phyloP scores from a whole-genome alignment of 2,329 filamentous ascomycete species.

The Aureobasidium melanogenum region DNA sequence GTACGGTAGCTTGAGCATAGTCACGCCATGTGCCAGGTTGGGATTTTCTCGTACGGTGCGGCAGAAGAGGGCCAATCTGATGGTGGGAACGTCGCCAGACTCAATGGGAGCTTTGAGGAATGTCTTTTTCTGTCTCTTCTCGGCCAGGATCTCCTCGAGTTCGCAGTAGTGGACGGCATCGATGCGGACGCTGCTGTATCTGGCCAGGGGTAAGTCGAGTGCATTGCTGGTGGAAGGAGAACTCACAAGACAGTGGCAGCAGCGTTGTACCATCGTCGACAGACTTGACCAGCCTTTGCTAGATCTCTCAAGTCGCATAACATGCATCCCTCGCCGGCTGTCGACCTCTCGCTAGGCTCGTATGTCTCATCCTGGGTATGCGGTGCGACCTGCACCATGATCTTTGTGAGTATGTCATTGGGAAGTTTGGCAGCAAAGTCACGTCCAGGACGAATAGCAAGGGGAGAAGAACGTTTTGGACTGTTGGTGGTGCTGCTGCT shows the following conservation, averaged over 20 bases:
- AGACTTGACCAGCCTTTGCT: slow-evolving; percentile 67
- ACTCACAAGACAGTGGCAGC: slow-evolving; percentile 56
- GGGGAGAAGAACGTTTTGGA: slow-evolving; percentile 13
- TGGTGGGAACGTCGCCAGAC: slow-evolving; percentile 68
- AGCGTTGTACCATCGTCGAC: slow-evolving; percentile 59
- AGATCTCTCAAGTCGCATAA: slow-evolving; percentile 88
- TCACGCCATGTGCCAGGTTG: slow-evolving; percentile 58
- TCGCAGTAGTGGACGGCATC: slow-evolving; percentile 92
- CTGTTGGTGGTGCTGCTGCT: slow-evolving; percentile 24
- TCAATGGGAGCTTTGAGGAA: slow-evolving; percentile 49
- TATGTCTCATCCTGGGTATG: slow-evolving; percentile 71
- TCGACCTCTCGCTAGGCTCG: slow-evolving; percentile 72
- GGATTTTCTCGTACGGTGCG: slow-evolving; percentile 73
- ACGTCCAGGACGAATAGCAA: slow-evolving; percentile 23
- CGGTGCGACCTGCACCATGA: slow-evolving; percentile 77
- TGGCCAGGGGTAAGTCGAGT: background rate
- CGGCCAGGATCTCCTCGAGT: slow-evolving; percentile 70
- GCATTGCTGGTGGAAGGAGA: background rate
- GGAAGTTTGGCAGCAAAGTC: slow-evolving; percentile 49
- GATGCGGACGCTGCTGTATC: slow-evolving; percentile 79
- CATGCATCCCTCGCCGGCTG: slow-evolving; percentile 75
- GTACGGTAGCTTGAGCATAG: slow-evolving; percentile 82
- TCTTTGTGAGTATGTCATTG: slow-evolving; percentile 59
- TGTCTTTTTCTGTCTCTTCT: slow-evolving; percentile 65
- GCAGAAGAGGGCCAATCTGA: slow-evolving; percentile 68